These are phyloP conservation scores for Cordyceps tenuipes DNA, from an alignment of 2,329 filamentous ascomycete genomes.

Conservation along the genomic window DNA sequence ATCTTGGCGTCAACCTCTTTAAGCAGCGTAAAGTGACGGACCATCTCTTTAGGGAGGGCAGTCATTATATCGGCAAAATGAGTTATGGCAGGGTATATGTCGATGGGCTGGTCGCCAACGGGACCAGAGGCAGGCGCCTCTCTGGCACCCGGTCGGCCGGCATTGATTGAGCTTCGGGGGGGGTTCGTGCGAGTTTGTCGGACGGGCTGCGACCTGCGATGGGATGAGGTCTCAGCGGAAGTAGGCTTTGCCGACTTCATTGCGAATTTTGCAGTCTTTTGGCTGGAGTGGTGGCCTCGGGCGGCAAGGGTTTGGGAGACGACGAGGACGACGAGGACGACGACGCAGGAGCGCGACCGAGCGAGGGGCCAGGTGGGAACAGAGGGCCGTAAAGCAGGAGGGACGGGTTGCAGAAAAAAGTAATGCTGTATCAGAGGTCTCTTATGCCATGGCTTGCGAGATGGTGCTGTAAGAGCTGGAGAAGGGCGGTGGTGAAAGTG, in stretches of 20 bases:
- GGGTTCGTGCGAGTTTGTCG: constrained; percentile 60
- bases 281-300: constrained; percentile 9
- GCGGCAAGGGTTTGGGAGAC: neutral
- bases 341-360: constrained; percentile 7
- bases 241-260: constrained; percentile 51
- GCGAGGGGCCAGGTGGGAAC: constrained; percentile 11
- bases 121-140: constrained; percentile 37
- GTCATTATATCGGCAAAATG: constrained; percentile 88
- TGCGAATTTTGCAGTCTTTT: constrained; percentile 15
- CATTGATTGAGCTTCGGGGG: constrained; percentile 43
- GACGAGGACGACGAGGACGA: neutral
- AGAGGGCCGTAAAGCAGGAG: neutral
- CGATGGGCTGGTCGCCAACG: constrained; percentile 50
- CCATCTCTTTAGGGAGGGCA: constrained; percentile 87
- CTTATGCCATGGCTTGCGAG: constrained; percentile 17
- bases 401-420: constrained; percentile 7
- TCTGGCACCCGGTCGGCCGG: constrained; percentile 35
- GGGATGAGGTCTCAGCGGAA: constrained; percentile 35
- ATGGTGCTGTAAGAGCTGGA: constrained; percentile 1
- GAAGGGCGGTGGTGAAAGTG: neutral
- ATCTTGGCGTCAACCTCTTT: constrained; percentile 98
- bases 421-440: constrained; percentile 12
- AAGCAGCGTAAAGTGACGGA: constrained; percentile 88
- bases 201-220: constrained; percentile 54
- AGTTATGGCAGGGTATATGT: constrained; percentile 58